Conservation (phyloP, 495 filamentous ascomycete genomes). For the Aspergillus olivimuriae region DNA sequence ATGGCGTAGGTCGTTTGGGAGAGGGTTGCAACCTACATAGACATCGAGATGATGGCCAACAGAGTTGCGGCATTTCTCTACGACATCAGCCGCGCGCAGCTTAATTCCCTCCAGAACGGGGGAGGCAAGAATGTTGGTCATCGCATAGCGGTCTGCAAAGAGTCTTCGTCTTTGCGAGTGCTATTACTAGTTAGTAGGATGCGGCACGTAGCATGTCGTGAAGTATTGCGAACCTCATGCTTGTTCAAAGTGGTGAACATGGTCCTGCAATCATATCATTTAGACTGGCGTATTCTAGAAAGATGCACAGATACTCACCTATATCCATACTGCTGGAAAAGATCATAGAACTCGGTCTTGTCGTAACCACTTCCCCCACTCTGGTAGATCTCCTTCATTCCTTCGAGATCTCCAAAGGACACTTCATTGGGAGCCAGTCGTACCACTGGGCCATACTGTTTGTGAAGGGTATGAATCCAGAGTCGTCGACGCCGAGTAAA, state of each 20-base stretch:
- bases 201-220: background rate
- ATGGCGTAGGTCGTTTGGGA: background rate
- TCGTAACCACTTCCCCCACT: conserved; percentile 61
- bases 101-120: conserved; percentile 46
- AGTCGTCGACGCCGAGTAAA: conserved; percentile 46
- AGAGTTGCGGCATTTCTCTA: conserved; percentile 38
- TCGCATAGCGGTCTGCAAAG: conserved; percentile 59
- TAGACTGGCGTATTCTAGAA: conserved; percentile 1
- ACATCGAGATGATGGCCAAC: conserved; percentile 43
- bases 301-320: conserved; percentile 31
- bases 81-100: conserved; percentile 46
- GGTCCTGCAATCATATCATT: conserved; percentile 27
- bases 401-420: conserved; percentile 50
- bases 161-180: conserved; percentile 54
- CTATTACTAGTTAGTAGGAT: conserved; percentile 25
- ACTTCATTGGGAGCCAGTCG: conserved; percentile 56
- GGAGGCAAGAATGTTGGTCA: conserved; percentile 53
- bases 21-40: conserved; percentile 38
- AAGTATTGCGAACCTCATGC: conserved; percentile 34
- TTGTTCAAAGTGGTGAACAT: conserved; percentile 57
- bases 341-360: conserved; percentile 60
- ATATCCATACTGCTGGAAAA: conserved; percentile 52
- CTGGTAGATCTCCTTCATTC: conserved; percentile 60
- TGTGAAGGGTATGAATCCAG: conserved; percentile 50
- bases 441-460: conserved; percentile 49